Evolutionary conservation across 2,329 filamentous ascomycete genomes (phyloP).

Genomic region (Arthroderma sp.): DNA sequence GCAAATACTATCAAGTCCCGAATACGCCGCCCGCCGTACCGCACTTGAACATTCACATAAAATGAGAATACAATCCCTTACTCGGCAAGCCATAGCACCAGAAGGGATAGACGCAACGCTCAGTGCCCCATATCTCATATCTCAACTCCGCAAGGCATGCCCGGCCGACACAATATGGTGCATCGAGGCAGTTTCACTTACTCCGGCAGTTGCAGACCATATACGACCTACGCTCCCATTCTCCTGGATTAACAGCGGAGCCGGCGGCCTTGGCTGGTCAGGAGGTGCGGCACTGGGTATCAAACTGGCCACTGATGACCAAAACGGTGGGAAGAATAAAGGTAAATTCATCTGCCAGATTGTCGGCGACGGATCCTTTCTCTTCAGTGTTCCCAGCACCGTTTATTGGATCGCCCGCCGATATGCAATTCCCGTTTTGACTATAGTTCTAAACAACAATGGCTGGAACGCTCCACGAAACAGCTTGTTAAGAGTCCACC

Average conservation of each 20-base stretch:
- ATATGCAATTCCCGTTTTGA: conserved; percentile 53
- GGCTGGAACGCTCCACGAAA: conserved; percentile 55
- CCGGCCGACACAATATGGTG: conserved; percentile 59
- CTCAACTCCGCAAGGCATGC: conserved; percentile 42
- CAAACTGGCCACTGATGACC: conserved; percentile 52
- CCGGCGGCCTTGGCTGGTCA: conserved; percentile 68
- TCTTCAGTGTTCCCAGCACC: conserved; percentile 51
- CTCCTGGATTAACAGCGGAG: conserved; percentile 69
- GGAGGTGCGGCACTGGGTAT: conserved; percentile 64
- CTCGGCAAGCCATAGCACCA: conserved; percentile 41
- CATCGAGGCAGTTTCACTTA: conserved; percentile 66
- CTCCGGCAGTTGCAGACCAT: conserved; percentile 54
- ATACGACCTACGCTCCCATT: conserved; percentile 55
- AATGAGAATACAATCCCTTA: conserved; percentile 47
- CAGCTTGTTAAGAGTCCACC: conserved; percentile 52
- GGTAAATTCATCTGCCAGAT: conserved; percentile 51
- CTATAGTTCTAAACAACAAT: conserved; percentile 57
- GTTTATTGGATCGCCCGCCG: conserved; percentile 57
- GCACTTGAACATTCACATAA: conserved; percentile 46
- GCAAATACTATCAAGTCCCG: conserved; percentile 28
- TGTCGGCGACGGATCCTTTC: conserved; percentile 54
- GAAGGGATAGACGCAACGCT: conserved; percentile 47
- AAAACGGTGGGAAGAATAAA: conserved; percentile 37
- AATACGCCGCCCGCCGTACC: conserved; percentile 38
- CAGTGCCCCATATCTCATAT: conserved; percentile 45